These are phyloP conservation scores for Fusarium sp. DNA, from an alignment of 2,329 filamentous ascomycete genomes.

Conservation along the genomic window DNA sequence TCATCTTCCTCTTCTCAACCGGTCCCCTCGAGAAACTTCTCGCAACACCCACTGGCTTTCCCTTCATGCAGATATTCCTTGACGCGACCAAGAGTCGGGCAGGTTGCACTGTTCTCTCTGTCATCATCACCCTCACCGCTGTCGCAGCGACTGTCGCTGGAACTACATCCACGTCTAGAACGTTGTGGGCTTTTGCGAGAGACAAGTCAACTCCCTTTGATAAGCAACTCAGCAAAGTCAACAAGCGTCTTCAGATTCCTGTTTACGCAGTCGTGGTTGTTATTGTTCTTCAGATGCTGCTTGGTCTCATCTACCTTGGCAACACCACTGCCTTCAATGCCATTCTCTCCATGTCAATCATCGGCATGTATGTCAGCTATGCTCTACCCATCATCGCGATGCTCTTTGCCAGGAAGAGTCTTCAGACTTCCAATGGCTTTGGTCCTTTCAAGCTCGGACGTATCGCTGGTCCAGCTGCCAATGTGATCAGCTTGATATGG, in stretches of 20 bases:
- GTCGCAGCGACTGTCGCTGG: conserved; percentile 45
- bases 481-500: conserved; percentile 55
- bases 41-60: conserved; percentile 52
- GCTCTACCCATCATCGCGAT: conserved; percentile 52
- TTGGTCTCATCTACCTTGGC: conserved; percentile 53
- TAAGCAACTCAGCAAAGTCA: conserved; percentile 49
- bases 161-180: conserved; percentile 49
- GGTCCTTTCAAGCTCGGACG: conserved; percentile 46
- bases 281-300: conserved; percentile 41
- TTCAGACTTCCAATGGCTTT: conserved; percentile 22
- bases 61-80: conserved; percentile 53
- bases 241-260: conserved; percentile 46
- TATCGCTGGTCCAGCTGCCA: conserved; percentile 47
- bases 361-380: conserved; percentile 56
- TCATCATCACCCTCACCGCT: conserved; percentile 43
- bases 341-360: conserved; percentile 53
- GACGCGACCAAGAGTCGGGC: conserved; percentile 41
- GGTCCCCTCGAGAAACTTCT: conserved; percentile 51
- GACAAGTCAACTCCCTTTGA: conserved; percentile 50
- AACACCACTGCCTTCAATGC: conserved; percentile 54
- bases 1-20: conserved; percentile 55
- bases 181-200: conserved; percentile 52
- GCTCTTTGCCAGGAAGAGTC: conserved; percentile 48
- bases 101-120: conserved; percentile 43
- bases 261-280: conserved; percentile 42